Percentiles rank a stretch among this genome's conserved stretches.
phyloP scores from a whole-genome alignment of 2,329 filamentous ascomycete species.

The Pyrenochaeta sp. region DNA sequence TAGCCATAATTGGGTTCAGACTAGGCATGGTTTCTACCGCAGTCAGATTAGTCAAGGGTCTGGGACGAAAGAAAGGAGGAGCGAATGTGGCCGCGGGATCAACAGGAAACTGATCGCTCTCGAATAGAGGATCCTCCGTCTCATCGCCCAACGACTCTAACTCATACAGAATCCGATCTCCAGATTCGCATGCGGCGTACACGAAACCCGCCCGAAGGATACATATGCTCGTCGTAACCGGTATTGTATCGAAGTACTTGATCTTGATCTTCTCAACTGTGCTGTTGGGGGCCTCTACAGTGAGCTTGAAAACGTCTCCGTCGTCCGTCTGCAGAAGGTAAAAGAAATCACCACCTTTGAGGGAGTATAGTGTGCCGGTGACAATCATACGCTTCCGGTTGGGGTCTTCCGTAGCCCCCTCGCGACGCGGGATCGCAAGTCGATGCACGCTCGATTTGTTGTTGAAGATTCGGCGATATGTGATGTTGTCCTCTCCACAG shows the following conservation, averaged over 20 bases:
- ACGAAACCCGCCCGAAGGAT: slow-evolving; percentile 96
- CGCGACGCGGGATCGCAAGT: slow-evolving; percentile 85
- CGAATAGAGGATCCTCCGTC: slow-evolving; percentile 86
- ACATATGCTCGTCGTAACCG: slow-evolving; percentile 84
- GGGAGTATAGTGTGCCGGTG: slow-evolving; percentile 95
- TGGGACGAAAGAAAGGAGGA: slow-evolving; percentile 85
- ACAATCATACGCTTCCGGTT: slow-evolving; percentile 88
- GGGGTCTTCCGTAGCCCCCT: slow-evolving; percentile 89
- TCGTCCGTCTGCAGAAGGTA: slow-evolving; percentile 96
- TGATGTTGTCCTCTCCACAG: slow-evolving; percentile 92
- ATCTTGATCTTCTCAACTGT: slow-evolving; percentile 81
- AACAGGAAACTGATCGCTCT: slow-evolving; percentile 80
- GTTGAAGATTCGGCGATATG: slow-evolving; percentile 90
- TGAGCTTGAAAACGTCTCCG: slow-evolving; percentile 97
- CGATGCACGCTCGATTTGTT: slow-evolving; percentile 78
- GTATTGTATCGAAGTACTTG: slow-evolving; percentile 98
- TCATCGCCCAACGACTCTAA: slow-evolving; percentile 97
- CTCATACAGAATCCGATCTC: slow-evolving; percentile 94
- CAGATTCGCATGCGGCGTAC: slow-evolving; percentile 90
- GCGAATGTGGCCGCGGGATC: slow-evolving; percentile 76
- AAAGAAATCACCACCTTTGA: slow-evolving; percentile 91
- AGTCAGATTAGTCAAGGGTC: slow-evolving; percentile 81
- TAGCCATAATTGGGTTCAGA: slow-evolving; percentile 90
- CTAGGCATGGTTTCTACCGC: slow-evolving; percentile 85
- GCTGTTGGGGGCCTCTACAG: slow-evolving; percentile 79